Evolutionary conservation across 2,329 filamentous ascomycete species (phyloP).

Genomic region (Arachnopeziza araneosa): DNA sequence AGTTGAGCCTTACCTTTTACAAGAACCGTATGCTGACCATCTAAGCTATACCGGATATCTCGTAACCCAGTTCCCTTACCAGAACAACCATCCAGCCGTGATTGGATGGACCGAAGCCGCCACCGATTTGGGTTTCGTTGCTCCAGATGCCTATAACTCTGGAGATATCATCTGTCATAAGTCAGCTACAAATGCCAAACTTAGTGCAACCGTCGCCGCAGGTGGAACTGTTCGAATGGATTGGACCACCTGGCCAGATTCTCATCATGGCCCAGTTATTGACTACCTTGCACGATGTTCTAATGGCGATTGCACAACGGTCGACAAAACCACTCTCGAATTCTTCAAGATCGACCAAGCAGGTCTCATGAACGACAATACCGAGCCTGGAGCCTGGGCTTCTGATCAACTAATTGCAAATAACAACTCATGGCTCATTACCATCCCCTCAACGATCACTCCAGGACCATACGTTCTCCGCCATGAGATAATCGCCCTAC

Average conservation of each 20-base stretch:
- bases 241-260: conserved; percentile 45
- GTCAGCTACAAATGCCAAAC: conserved; percentile 35
- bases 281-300: conserved; percentile 22
- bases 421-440: conserved; percentile 46
- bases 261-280: conserved; percentile 36
- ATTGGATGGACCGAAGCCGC: too few species aligned
- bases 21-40: background rate
- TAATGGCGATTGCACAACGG: conserved; percentile 33
- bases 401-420: conserved; percentile 43
- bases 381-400: conserved; percentile 35
- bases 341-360: conserved; percentile 40
- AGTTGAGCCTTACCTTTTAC: conserved; percentile 3
- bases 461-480: conserved; percentile 47
- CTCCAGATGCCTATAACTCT: conserved; percentile 36
- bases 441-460: conserved; percentile 37
- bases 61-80: too few species aligned
- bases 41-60: too few species aligned
- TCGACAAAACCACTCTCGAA: conserved; percentile 31
- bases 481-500: conserved; percentile 41
- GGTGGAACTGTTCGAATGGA: conserved; percentile 42
- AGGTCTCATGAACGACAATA: conserved; percentile 30
- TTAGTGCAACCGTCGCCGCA: conserved; percentile 37
- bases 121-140: conserved; percentile 29
- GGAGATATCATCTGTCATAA: conserved; percentile 46
- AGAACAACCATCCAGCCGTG: too few species aligned